These are phyloP conservation scores for Picea sitchensis DNA, from an alignment of 75 land plant species.

Conservation along the genomic window DNA sequence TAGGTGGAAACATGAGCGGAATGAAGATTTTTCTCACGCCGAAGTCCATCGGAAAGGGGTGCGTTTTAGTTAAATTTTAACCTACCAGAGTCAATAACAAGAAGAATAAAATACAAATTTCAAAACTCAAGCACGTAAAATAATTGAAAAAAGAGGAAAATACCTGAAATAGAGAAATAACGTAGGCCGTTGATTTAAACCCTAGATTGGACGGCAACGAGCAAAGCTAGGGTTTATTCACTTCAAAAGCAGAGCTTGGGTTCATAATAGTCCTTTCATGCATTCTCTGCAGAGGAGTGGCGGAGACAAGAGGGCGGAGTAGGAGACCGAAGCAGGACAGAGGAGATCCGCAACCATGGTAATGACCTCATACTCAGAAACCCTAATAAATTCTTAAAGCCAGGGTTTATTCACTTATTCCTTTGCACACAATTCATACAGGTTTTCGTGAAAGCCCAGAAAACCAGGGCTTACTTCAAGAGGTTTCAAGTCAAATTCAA, in stretches of 20 bases:
- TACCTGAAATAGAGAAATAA: not conserved
- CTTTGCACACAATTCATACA: not conserved
- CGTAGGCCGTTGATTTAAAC: not conserved
- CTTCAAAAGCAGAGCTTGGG: not conserved
- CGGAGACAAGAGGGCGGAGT: not conserved
- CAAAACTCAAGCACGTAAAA: no score
- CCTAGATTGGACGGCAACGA: not conserved
- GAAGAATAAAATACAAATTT: no score
- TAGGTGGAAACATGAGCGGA: no score
- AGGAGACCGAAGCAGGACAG: not conserved
- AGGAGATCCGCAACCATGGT: not conserved
- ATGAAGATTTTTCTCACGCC: no score
- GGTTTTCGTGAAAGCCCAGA: constrained; percentile 83
- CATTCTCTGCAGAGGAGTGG: no score
- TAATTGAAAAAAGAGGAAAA: no score
- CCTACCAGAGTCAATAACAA: no score
- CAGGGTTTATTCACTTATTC: not conserved
- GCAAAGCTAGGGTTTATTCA: not conserved
- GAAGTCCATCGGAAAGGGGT: no score
- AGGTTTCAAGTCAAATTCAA: constrained; percentile 85
- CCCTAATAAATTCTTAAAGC: not conserved
- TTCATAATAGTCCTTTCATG: not conserved
- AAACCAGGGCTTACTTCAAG: constrained; percentile 88
- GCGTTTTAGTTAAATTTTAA: no score
- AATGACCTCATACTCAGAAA: not conserved